Conservation (phyloP, 768 basidiomycete genomes). For the Neoboletus brunneissimus region DNA sequence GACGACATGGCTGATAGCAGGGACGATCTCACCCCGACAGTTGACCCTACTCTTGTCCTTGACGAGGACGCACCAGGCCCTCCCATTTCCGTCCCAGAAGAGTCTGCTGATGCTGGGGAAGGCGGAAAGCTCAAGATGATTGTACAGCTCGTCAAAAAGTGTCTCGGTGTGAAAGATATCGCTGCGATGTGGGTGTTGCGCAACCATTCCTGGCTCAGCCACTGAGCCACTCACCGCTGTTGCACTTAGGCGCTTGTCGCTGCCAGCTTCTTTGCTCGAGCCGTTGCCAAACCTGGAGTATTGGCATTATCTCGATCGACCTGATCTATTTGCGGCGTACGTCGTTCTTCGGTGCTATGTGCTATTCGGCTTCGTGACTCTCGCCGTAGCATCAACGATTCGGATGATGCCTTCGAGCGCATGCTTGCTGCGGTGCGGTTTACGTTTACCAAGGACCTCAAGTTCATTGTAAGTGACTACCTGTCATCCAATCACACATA, state of each 20-base stretch:
- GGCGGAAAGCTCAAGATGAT: conserved; percentile 95
- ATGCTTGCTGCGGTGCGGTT: conserved; percentile 93
- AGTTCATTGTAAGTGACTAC: conserved; percentile 67
- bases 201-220: background rate
- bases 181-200: conserved; percentile 73
- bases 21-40: conserved; percentile 8
- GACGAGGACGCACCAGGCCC: conserved; percentile 55
- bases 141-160: conserved; percentile 85
- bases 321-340: conserved; percentile 89
- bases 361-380: conserved; percentile 1
- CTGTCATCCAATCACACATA: background rate
- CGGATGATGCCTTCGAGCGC: conserved; percentile 86
- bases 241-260: conserved; percentile 72
- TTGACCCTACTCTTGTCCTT: conserved; percentile 7
- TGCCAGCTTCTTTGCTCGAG: conserved; percentile 90
- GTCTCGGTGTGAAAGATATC: conserved; percentile 91
- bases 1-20: conserved; percentile 21
- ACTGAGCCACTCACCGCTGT: conserved; percentile 15
- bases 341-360: conserved; percentile 30
- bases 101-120: conserved; percentile 70
- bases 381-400: conserved; percentile 78
- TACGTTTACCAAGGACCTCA: conserved; percentile 89
- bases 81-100: conserved; percentile 70
- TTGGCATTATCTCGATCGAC: conserved; percentile 90
- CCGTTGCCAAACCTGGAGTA: conserved; percentile 96